Percentiles rank a stretch among this genome's conserved stretches.
These are phyloP conservation scores for Cladosporium sp. DNA, from an alignment of 2,329 filamentous ascomycete species.

Conservation along the genomic window DNA sequence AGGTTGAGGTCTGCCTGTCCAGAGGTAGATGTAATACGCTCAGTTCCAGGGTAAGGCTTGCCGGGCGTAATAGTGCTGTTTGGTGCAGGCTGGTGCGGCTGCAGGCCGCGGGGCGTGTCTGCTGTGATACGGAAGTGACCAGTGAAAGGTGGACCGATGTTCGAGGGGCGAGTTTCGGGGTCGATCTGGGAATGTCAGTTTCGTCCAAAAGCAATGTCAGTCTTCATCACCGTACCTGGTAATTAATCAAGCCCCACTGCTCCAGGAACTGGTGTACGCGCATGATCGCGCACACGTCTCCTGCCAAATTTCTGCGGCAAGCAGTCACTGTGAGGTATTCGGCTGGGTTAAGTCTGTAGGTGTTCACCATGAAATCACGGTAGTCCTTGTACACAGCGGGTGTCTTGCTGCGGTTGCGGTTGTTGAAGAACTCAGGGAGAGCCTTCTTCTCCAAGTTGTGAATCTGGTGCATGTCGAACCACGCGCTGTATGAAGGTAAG, in stretches of 20 bases:
- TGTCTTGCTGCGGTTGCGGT: conserved; percentile 95
- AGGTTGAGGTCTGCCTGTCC: conserved; percentile 80
- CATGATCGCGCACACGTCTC: conserved; percentile 99
- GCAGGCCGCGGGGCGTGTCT: conserved; percentile 89
- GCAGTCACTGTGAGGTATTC: conserved; percentile 97
- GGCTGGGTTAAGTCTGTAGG: conserved; percentile 88
- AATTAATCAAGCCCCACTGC: conserved; percentile 98
- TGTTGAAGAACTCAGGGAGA: conserved; percentile 97
- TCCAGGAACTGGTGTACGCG: conserved; percentile 95
- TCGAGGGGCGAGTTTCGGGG: conserved; percentile 88
- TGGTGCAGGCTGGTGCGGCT: conserved; percentile 88
- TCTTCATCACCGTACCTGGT: conserved; percentile 61
- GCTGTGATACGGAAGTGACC: conserved; percentile 95
- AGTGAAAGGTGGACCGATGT: conserved; percentile 92
- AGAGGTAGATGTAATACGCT: conserved; percentile 61
- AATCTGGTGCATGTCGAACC: conserved; percentile 97
- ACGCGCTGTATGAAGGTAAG: conserved; percentile 93
- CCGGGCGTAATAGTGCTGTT: conserved; percentile 60
- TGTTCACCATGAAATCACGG: conserved; percentile 99
- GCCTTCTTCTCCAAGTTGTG: conserved; percentile 91
- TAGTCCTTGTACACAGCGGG: conserved; percentile 97
- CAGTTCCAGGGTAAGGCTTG: conserved; percentile 62
- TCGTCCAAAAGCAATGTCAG: background rate
- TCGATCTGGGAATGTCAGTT: conserved; percentile 64
- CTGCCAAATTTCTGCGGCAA: conserved; percentile 87